These are phyloP conservation scores for Apophysomyces ossiformis DNA, from an alignment of 371 early-diverging fungal genomes.

Conservation along the genomic window DNA sequence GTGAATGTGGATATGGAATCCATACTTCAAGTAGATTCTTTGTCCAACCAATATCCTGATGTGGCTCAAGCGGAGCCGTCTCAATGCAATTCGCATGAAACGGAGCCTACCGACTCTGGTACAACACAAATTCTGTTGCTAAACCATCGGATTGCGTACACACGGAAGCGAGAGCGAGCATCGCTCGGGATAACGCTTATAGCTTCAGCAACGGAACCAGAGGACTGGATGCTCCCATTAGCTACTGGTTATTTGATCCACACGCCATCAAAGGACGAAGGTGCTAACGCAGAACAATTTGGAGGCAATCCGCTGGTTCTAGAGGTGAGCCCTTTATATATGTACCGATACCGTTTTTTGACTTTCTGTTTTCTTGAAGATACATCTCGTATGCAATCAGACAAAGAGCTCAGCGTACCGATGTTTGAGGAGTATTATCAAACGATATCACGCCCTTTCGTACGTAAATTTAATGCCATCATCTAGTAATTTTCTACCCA, in stretches of 20 bases:
- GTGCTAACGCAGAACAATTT: constrained; percentile 50
- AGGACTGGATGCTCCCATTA: constrained; percentile 62
- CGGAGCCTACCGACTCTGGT: constrained; percentile 25
- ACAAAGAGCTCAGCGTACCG: constrained; percentile 50
- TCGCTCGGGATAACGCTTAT: constrained; percentile 31
- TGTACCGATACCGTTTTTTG: constrained; percentile 18
- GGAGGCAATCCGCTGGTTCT: constrained; percentile 47
- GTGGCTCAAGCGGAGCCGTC: background rate
- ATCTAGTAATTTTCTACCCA: constrained; percentile 56
- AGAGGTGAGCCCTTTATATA: constrained; percentile 40
- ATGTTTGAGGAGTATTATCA: constrained; percentile 57
- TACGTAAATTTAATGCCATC: constrained; percentile 57
- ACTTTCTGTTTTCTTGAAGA: constrained; percentile 16
- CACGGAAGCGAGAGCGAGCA: constrained; percentile 42
- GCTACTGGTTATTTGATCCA: constrained; percentile 66
- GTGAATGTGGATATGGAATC: constrained; percentile 59
- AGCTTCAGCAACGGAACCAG: constrained; percentile 27
- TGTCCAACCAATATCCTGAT: background rate
- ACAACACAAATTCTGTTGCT: constrained; percentile 55
- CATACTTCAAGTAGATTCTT: constrained; percentile 35
- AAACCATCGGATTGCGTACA: constrained; percentile 63
- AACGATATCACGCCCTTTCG: constrained; percentile 62
- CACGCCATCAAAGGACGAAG: constrained; percentile 35
- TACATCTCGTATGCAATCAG: constrained; percentile 50
- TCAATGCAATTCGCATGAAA: constrained; percentile 19